phyloP scores from a whole-genome alignment of 2,329 filamentous ascomycete genomes.

The Claviceps africana region DNA sequence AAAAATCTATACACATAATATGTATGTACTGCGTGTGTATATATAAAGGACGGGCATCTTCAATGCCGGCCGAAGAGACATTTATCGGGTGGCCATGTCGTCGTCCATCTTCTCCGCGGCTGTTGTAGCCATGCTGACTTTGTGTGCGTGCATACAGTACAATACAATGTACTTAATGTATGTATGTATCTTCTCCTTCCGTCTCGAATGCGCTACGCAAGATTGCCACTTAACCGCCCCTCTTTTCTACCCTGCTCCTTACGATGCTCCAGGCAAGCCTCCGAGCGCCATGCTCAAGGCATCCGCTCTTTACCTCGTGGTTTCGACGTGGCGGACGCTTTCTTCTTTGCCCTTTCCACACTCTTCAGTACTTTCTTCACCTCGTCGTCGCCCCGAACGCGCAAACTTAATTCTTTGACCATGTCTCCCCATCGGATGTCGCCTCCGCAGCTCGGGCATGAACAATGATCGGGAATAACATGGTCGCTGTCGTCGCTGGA shows the following conservation, averaged over 20 bases:
- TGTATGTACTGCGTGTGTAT: no score
- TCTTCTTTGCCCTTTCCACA: slow-evolving; percentile 18
- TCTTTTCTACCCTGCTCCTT: no score
- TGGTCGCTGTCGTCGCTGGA: slow-evolving; percentile 20
- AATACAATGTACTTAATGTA: no score
- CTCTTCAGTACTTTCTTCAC: slow-evolving; percentile 53
- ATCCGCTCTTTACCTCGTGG: not conserved
- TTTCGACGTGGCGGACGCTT: not conserved
- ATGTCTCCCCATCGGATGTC: slow-evolving; percentile 58
- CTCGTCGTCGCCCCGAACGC: slow-evolving; percentile 56
- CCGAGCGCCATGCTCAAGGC: not conserved
- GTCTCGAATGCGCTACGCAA: no score
- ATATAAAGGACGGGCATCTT: no score
- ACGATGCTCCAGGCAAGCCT: not conserved
- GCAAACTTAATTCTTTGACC: slow-evolving; percentile 68
- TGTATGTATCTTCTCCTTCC: no score
- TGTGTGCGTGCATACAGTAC: not conserved
- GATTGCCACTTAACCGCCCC: no score
- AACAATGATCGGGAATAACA: slow-evolving; percentile 53
- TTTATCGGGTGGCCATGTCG: not conserved
- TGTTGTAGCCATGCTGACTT: not conserved
- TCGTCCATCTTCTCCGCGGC: not conserved
- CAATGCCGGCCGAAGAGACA: not conserved
- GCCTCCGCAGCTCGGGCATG: slow-evolving; percentile 55
- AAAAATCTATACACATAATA: no score